These are phyloP conservation scores for Nepenthes alata DNA, from an alignment of 179 eudicot species.

Conservation along the genomic window DNA sequence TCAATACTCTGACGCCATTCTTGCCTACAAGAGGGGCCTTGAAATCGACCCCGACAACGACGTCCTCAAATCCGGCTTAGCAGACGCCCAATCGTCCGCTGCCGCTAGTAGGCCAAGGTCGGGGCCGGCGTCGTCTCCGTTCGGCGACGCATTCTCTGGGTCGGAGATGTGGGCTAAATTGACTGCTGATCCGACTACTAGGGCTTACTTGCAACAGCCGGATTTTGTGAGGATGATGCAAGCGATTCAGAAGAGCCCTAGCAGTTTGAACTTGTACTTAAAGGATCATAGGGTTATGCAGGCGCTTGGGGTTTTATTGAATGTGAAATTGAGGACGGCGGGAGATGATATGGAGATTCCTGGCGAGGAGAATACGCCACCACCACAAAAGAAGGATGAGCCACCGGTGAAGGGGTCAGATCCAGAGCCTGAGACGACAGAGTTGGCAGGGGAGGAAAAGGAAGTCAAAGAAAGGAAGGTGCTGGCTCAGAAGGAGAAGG, in stretches of 20 bases:
- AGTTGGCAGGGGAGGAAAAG: conserved; percentile 39
- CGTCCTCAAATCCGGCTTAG: conserved; percentile 50
- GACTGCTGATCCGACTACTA: conserved; percentile 61
- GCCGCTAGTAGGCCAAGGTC: conserved; percentile 7
- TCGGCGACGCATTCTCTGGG: conserved; percentile 70
- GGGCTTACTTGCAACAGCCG: conserved; percentile 48
- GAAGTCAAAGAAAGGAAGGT: conserved; percentile 50
- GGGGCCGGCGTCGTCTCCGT: conserved; percentile 24
- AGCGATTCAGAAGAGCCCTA: conserved; percentile 75
- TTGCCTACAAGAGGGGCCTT: conserved; percentile 62
- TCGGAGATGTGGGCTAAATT: conserved; percentile 92
- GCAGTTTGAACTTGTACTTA: conserved; percentile 62
- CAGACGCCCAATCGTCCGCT: conserved; percentile 46
- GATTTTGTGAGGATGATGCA: conserved; percentile 81
- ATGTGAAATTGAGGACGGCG: conserved; percentile 35
- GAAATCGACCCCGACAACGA: conserved; percentile 68
- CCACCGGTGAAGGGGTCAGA: conserved; percentile 15
- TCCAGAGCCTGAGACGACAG: conserved; percentile 38
- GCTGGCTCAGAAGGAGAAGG: conserved; percentile 71
- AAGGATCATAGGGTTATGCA: conserved; percentile 95
- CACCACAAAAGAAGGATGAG: conserved; percentile 22
- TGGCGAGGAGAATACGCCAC: conserved; percentile 26
- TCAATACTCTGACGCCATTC: conserved; percentile 32
- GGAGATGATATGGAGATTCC: conserved; percentile 38
- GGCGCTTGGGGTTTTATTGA: conserved; percentile 61